phyloP scores from a whole-genome alignment of 352 stramenopile genomes.

The Phytopythium oedochilum region DNA sequence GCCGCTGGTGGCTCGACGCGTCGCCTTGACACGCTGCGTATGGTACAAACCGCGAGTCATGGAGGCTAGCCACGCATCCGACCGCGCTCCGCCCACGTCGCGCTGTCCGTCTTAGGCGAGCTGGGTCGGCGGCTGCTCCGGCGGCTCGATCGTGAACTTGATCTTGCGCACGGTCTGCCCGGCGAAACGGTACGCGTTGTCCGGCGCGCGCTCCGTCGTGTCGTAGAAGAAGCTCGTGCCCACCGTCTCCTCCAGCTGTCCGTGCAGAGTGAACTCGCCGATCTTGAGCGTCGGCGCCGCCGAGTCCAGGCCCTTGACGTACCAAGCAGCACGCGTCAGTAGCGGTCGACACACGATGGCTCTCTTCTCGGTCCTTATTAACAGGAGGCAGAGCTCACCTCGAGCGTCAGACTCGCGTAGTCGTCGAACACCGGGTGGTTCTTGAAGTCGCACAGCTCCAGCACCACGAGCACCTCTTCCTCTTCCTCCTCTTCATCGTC shows the following conservation, averaged over 20 bases:
- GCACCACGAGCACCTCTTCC: slow-evolving; percentile 63
- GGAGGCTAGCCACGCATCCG: no score
- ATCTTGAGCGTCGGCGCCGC: slow-evolving; percentile 56
- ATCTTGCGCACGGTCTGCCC: slow-evolving; percentile 78
- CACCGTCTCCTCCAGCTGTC: slow-evolving; percentile 65
- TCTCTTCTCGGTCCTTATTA: not conserved
- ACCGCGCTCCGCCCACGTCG: not conserved
- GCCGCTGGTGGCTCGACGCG: not conserved
- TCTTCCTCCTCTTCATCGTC: slow-evolving; percentile 42
- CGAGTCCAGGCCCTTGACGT: slow-evolving; percentile 59
- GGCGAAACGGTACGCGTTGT: slow-evolving; percentile 48
- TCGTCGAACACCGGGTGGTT: slow-evolving; percentile 76
- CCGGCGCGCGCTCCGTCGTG: slow-evolving; percentile 31
- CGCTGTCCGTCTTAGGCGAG: not conserved
- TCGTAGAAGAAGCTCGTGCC: slow-evolving; percentile 82
- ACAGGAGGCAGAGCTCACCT: slow-evolving; percentile 24
- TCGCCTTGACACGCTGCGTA: not conserved
- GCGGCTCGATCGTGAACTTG: slow-evolving; percentile 74
- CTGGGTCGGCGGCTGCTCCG: slow-evolving; percentile 27
- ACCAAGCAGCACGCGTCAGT: not conserved
- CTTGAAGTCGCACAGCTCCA: slow-evolving; percentile 79
- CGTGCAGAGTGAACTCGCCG: slow-evolving; percentile 66
- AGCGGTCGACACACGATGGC: not conserved
- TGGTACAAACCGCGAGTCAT: not conserved
- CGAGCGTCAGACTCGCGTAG: slow-evolving; percentile 51